Conservation (phyloP, 2,329 filamentous ascomycete genomes). For the Rutstroemia sp. region DNA sequence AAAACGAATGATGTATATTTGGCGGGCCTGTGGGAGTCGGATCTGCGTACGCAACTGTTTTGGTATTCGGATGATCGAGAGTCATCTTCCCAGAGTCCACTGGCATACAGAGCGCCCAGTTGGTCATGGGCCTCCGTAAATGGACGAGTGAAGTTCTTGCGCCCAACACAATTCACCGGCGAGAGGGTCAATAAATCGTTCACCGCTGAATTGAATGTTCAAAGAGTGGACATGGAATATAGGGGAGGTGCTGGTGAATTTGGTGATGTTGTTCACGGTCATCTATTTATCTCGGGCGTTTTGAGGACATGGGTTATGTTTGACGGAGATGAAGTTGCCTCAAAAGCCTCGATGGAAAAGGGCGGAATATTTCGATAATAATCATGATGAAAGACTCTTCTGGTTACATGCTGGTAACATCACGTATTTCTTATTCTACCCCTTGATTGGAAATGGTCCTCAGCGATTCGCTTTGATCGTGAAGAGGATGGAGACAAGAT, state of each 20-base stretch:
- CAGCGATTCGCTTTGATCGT: background rate
- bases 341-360: background rate
- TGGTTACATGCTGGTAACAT: background rate
- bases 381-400: background rate
- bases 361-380: background rate
- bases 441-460: background rate
- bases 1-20: background rate
- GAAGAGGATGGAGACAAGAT: background rate
- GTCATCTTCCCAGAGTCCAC: background rate
- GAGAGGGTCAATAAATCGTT: too few relatives aligned
- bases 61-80: background rate
- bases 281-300: background rate
- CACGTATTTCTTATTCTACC: background rate
- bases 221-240: background rate
- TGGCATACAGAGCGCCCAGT: background rate
- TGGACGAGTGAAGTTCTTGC: background rate
- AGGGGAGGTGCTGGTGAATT: background rate
- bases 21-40: background rate
- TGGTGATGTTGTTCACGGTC: background rate
- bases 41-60: background rate
- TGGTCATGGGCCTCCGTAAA: background rate
- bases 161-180: background rate
- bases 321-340: background rate
- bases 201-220: too few relatives aligned
- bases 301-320: background rate